Percentiles rank a stretch among this genome's conserved stretches.
Evolutionary conservation across 345 rosid species (phyloP).

Genomic region (Hypericum perforatum): DNA sequence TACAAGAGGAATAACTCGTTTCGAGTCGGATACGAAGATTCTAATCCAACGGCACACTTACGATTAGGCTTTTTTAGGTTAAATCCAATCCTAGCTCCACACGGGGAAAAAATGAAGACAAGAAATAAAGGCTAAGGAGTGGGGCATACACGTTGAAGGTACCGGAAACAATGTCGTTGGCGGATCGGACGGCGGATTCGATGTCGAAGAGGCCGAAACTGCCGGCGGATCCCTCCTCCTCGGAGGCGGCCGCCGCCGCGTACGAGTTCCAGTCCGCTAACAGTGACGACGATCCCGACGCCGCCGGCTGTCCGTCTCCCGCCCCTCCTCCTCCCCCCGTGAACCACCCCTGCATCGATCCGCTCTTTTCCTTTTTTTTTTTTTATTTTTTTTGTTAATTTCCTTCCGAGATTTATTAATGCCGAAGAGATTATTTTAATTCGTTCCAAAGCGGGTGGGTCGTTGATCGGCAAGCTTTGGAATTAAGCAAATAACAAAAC

Average conservation of each 20-base stretch:
- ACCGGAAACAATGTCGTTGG: constrained; percentile 19
- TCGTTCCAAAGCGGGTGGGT: too few relatives aligned
- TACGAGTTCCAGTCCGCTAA: constrained; percentile 25
- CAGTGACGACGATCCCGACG: constrained; percentile 16
- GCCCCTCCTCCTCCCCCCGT: constrained; percentile 12
- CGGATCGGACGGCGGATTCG: constrained; percentile 23
- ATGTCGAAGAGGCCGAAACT: constrained; percentile 15
- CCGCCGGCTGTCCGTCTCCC: background rate
- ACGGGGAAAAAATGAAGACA: too few relatives aligned
- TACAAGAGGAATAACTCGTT: too few relatives aligned
- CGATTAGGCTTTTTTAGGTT: background rate
- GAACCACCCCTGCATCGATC: constrained; percentile 16
- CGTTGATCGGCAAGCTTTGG: too few relatives aligned
- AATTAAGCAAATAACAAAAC: too few relatives aligned
- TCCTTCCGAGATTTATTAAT: too few relatives aligned
- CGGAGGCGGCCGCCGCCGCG: constrained; percentile 11
- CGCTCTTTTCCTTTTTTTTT: constrained; percentile 6
- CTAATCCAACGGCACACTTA: too few relatives aligned
- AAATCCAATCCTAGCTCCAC: background rate
- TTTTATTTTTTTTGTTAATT: too few relatives aligned
- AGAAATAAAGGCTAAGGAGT: background rate
- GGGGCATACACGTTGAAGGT: constrained; percentile 22
- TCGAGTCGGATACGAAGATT: too few relatives aligned
- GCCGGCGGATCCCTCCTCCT: constrained; percentile 1
- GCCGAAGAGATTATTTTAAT: too few relatives aligned